phyloP scores from a whole-genome alignment of 1,284 basidiomycete genomes.

The Microbotryomycetes sp. region DNA sequence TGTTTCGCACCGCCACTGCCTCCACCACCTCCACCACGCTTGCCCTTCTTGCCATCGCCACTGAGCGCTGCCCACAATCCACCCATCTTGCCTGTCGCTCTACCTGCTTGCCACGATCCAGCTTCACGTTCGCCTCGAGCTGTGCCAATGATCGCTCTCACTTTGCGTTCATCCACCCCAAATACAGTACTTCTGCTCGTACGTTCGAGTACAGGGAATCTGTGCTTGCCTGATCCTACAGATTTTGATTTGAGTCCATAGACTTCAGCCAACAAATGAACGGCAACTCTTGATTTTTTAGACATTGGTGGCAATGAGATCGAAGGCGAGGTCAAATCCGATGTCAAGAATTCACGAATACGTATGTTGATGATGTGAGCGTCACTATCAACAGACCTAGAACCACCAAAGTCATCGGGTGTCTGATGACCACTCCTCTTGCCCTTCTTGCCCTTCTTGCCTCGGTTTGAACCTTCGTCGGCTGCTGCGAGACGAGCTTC shows the following conservation, averaged over 20 bases:
- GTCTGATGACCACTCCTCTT: slow-evolving; percentile 18
- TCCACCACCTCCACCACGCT: slow-evolving; percentile 11
- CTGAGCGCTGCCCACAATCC: slow-evolving; percentile 43
- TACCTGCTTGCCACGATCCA: slow-evolving; percentile 45
- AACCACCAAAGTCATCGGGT: neutral
- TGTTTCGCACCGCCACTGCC: neutral
- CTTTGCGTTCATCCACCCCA: slow-evolving; percentile 20
- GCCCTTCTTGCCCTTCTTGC: slow-evolving; percentile 50
- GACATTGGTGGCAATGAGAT: slow-evolving; percentile 70
- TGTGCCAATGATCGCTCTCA: slow-evolving; percentile 23
- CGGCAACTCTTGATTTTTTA: slow-evolving; percentile 59
- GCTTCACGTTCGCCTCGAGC: slow-evolving; percentile 46
- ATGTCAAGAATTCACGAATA: slow-evolving; percentile 60
- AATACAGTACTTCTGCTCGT: slow-evolving; percentile 18
- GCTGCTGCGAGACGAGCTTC: slow-evolving; percentile 28
- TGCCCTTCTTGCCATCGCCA: slow-evolving; percentile 51
- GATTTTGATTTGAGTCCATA: slow-evolving; percentile 72
- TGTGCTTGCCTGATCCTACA: slow-evolving; percentile 56
- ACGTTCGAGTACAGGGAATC: slow-evolving; percentile 44
- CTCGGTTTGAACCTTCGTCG: slow-evolving; percentile 12
- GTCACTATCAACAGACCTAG: slow-evolving; percentile 12
- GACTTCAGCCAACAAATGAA: slow-evolving; percentile 68
- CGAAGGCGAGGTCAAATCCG: slow-evolving; percentile 50
- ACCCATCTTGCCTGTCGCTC: slow-evolving; percentile 49
- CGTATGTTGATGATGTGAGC: slow-evolving; percentile 52